These are phyloP conservation scores for Fusarium ambrosium DNA, from an alignment of 2,329 filamentous ascomycete species.

Conservation along the genomic window DNA sequence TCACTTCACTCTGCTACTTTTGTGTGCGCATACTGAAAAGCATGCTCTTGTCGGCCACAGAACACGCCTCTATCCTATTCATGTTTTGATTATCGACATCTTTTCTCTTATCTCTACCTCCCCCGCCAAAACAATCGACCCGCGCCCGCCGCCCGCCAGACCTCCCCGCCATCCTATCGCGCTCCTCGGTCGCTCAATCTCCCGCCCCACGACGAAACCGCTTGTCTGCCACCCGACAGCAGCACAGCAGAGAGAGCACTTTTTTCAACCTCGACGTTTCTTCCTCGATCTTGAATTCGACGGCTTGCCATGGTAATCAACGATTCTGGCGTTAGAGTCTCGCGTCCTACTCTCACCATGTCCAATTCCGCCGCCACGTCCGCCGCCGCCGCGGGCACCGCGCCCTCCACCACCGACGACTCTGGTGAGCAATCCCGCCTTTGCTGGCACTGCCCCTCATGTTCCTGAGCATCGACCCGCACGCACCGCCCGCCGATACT, in stretches of 20 bases:
- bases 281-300: slow-evolving; percentile 19
- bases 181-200: slow-evolving; percentile 41
- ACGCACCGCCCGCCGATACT: slow-evolving; percentile 37
- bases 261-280: slow-evolving; percentile 6
- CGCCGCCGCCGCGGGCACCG: slow-evolving; percentile 47
- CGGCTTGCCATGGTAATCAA: slow-evolving; percentile 56
- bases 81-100: slow-evolving; percentile 36
- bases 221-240: slow-evolving; percentile 22
- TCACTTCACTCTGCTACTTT: slow-evolving; percentile 41
- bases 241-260: slow-evolving; percentile 16
- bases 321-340: slow-evolving; percentile 55
- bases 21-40: slow-evolving; percentile 36
- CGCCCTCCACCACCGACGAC: slow-evolving; percentile 52
- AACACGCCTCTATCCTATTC: slow-evolving; percentile 41
- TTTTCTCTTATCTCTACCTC: slow-evolving; percentile 26
- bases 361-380: slow-evolving; percentile 52
- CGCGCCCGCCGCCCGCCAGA: slow-evolving; percentile 39
- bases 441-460: slow-evolving; percentile 52
- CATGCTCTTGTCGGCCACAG: slow-evolving; percentile 48
- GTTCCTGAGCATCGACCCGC: slow-evolving; percentile 45
- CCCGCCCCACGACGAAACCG: slow-evolving; percentile 44
- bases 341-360: slow-evolving; percentile 54
- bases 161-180: slow-evolving; percentile 43
- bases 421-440: slow-evolving; percentile 56
- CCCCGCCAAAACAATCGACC: slow-evolving; percentile 45